These are phyloP conservation scores for Oxytropis ochrocephala DNA, from an alignment of 306 rosid species.

Conservation along the genomic window DNA sequence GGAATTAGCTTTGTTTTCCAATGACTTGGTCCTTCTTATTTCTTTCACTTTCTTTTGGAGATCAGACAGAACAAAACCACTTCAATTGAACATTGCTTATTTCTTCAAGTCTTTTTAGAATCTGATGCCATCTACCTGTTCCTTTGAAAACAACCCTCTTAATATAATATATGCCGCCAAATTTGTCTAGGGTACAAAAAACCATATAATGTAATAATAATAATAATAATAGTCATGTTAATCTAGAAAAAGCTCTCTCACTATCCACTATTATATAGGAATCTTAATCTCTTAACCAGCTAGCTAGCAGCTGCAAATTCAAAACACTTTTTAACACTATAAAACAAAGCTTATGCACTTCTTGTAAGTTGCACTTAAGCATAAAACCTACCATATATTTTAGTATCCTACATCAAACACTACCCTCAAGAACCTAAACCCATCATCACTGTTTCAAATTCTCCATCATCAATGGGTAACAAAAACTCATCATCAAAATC, in stretches of 20 bases:
- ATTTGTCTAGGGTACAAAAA: no score
- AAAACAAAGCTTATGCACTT: neutral
- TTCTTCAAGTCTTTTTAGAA: conserved; percentile 9
- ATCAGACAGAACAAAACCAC: no score
- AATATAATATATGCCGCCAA: neutral
- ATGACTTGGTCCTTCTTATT: no score
- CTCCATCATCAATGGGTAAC: conserved; percentile 9
- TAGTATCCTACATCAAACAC: neutral
- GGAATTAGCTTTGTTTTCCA: no score
- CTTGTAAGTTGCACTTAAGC: conserved; percentile 2
- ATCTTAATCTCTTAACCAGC: no score
- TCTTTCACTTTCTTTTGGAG: no score
- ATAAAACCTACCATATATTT: neutral
- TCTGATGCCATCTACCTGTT: conserved; percentile 24
- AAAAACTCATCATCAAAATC: conserved; percentile 17
- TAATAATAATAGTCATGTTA: neutral
- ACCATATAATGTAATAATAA: no score
- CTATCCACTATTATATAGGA: no score
- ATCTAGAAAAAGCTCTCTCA: neutral
- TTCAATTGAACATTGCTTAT: neutral
- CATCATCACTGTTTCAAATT: neutral
- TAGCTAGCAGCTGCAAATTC: no score
- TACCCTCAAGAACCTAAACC: neutral
- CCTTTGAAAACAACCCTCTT: neutral
- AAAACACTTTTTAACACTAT: no score